A percentile compares a stretch with the other conserved stretches of the same genome.
phyloP scores from a whole-genome alignment of 371 early-diverging fungal genomes.

The Rhizomucor pusillus region DNA sequence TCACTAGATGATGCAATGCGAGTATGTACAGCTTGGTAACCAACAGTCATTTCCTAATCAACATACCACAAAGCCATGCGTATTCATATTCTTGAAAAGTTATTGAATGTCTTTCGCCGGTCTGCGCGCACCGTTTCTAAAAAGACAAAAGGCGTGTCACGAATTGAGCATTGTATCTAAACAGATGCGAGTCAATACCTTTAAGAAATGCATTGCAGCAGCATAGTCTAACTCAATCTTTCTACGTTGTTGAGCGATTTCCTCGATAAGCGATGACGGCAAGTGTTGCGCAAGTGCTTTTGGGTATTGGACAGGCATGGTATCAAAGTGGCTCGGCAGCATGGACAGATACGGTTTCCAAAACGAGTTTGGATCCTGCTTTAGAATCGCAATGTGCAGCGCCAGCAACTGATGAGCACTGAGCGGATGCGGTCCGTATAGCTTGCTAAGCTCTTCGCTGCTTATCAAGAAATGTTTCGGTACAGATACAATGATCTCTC shows the following conservation, averaged over 20 bases:
- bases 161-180: conserved; percentile 6
- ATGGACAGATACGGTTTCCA: conserved; percentile 56
- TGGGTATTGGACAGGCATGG: conserved; percentile 60
- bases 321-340: conserved; percentile 57
- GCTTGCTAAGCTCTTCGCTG: conserved; percentile 27
- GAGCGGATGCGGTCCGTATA: conserved; percentile 35
- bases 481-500: conserved; percentile 59
- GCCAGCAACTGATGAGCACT: conserved; percentile 54
- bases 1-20: conserved; percentile 42
- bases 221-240: conserved; percentile 49
- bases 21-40: too few relatives aligned
- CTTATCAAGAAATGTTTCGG: conserved; percentile 53
- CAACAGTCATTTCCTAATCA: background rate
- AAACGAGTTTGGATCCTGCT: conserved; percentile 40
- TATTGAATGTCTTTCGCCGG: conserved; percentile 21
- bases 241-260: conserved; percentile 42
- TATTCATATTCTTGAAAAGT: conserved; percentile 50
- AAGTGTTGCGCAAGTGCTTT: conserved; percentile 31
- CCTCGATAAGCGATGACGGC: conserved; percentile 40
- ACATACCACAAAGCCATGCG: conserved; percentile 64
- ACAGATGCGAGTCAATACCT: conserved; percentile 17
- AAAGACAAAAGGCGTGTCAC: background rate
- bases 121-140: conserved; percentile 4
- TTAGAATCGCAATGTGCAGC: conserved; percentile 42
- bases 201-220: conserved; percentile 32